Base-by-base conservation (phyloP, 2,329 filamentous ascomycete species). In the Colletotrichum shisoi region DNA sequence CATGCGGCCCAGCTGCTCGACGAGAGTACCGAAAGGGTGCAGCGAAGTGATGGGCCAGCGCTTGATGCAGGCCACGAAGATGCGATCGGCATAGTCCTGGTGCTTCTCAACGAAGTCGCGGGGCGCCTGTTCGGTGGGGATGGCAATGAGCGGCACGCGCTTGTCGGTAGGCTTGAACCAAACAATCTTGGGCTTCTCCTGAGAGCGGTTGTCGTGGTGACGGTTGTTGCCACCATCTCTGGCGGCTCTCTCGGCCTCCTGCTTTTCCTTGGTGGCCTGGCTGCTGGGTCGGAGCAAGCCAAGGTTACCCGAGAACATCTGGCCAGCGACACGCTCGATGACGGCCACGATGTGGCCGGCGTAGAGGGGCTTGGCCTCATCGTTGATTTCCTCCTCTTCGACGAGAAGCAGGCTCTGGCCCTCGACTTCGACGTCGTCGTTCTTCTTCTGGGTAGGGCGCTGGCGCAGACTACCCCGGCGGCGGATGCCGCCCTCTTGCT, bases 81-180 rank as follows among this genome's bases (percentile, higher is more conserved):
- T 99, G 74, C 93, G 91, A 80, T 97, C 96, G 64, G 94, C 93
- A 74, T 98, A 99, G 37, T 97, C 93, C 78, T 97, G 93, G 78
- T 99, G 95, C 79, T 95, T 97, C 83, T 99, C 95, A 34, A 99
- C 95, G 74, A 99, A 99, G 80, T 98, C 95, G 42, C 93, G 91
- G 21, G 95, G 95, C 9, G 95, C 95, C 80, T 99, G 95, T 79
- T 99, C 95, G 3, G 95, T 99, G 1, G 95, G 95, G 71, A 99
- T 99, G 61, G 95, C 95, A 78, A 99, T 99, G 71, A 99, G 84
- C 57, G 95, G 95, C 54, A 99, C 95, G 76, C 95, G 93, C 87
- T 99, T 98, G 81, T 99, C 95, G 1, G 95, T 99, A 66, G 95
- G 95, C 84, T 99, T 99, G 84, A 99, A 99, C 95, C 95, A 99